Conservation (phyloP, 257 asterid genomes). For the Pogostemon cablin region DNA sequence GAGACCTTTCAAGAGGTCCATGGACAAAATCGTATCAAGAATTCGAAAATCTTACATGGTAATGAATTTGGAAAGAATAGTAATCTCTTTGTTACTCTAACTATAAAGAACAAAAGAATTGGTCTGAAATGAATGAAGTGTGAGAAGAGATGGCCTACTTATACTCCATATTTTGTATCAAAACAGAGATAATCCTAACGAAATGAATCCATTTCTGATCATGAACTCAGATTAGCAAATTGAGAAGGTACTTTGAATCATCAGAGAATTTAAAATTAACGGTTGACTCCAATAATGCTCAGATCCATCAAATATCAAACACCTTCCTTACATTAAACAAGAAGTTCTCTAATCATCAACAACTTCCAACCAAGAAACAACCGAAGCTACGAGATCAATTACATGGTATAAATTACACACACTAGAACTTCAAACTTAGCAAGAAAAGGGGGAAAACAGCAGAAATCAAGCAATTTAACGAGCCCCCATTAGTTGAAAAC, state of each 20-base stretch:
- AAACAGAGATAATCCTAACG: constrained; percentile 34
- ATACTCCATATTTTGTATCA: constrained; percentile 32
- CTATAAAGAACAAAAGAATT: constrained; percentile 48
- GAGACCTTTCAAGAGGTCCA: constrained; percentile 48
- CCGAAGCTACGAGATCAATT: constrained; percentile 30
- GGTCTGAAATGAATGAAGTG: constrained; percentile 38
- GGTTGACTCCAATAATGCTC: constrained; percentile 40
- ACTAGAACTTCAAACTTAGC: constrained; percentile 25
- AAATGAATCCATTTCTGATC: constrained; percentile 37
- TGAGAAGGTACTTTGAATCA: constrained; percentile 30
- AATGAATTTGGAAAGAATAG: constrained; percentile 38
- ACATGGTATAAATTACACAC: constrained; percentile 38
- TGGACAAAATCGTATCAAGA: constrained; percentile 27
- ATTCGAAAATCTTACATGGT: constrained; percentile 40
- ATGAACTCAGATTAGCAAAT: constrained; percentile 34
- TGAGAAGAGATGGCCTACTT: constrained; percentile 39
- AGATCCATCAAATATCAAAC: constrained; percentile 47
- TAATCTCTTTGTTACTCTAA: constrained; percentile 22
- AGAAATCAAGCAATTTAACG: constrained; percentile 36
- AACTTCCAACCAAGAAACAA: constrained; percentile 34
- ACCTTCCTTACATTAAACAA: constrained; percentile 43
- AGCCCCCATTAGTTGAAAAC: constrained; percentile 41
- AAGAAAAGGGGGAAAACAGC: constrained; percentile 1
- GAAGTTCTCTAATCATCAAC: constrained; percentile 34
- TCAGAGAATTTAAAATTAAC: constrained; percentile 36